Conservation (phyloP, 2,329 filamentous ascomycete species). For the Coniella lustricola region DNA sequence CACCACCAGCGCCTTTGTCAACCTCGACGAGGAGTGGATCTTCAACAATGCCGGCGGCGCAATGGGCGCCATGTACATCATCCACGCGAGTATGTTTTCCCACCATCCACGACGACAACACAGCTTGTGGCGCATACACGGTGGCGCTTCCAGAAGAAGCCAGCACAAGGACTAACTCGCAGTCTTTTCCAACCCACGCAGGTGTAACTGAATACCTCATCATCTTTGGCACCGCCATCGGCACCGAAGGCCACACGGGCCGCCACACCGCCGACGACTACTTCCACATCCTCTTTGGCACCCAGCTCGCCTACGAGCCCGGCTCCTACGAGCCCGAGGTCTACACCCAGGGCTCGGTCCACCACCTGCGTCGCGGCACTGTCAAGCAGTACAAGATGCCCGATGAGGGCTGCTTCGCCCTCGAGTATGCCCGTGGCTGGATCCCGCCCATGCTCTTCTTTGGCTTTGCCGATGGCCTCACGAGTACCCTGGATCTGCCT, state of each 20-base stretch:
- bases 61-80: slow-evolving; percentile 87
- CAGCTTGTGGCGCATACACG: no score
- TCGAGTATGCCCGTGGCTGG: slow-evolving; percentile 82
- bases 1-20: slow-evolving; percentile 49
- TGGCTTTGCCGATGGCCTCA: slow-evolving; percentile 74
- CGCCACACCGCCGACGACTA: slow-evolving; percentile 91
- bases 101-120: not conserved
- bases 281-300: slow-evolving; percentile 81
- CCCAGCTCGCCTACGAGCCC: slow-evolving; percentile 67
- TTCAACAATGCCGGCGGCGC: slow-evolving; percentile 90
- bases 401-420: slow-evolving; percentile 57
- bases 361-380: slow-evolving; percentile 63
- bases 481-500: slow-evolving; percentile 75
- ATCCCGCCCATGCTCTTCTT: slow-evolving; percentile 91
- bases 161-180: not conserved
- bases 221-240: slow-evolving; percentile 75
- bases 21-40: slow-evolving; percentile 72
- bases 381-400: slow-evolving; percentile 84
- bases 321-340: slow-evolving; percentile 61
- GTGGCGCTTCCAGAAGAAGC: slow-evolving; percentile 8
- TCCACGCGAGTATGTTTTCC: slow-evolving; percentile 65
- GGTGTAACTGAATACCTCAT: slow-evolving; percentile 84
- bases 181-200: slow-evolving; percentile 20
- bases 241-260: slow-evolving; percentile 82
- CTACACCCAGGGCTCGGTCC: slow-evolving; percentile 61